phyloP scores from a whole-genome alignment of 208 protist species.

The Leishmania lainsoni region DNA sequence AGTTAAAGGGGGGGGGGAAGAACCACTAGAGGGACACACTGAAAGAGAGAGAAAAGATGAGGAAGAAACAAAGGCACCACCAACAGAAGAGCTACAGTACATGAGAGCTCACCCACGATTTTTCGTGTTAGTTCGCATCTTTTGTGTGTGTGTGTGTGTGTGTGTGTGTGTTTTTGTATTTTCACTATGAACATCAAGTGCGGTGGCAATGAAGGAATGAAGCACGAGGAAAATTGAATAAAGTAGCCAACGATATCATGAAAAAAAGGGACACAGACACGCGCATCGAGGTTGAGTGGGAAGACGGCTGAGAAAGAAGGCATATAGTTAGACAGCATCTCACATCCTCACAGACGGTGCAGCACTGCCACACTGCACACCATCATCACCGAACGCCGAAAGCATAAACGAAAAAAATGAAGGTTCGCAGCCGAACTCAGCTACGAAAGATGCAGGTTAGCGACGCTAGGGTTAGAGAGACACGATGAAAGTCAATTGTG shows the following conservation, averaged over 20 bases:
- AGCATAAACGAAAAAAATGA: neutral
- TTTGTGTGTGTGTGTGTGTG: conserved; percentile 6
- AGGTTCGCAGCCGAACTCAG: neutral
- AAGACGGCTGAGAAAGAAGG: too few relatives aligned
- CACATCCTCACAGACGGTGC: neutral
- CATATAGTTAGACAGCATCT: neutral
- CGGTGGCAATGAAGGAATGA: neutral
- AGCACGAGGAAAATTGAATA: neutral
- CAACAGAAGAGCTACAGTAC: neutral
- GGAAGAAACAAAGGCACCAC: neutral
- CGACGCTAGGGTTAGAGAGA: neutral
- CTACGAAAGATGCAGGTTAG: neutral
- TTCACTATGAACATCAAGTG: neutral
- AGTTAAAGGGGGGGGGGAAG: conserved; percentile 7
- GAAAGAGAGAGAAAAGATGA: neutral
- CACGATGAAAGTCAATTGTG: neutral
- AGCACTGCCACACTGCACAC: neutral
- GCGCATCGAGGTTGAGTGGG: neutral
- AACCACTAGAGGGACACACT: neutral
- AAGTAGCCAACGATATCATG: neutral
- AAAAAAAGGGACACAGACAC: neutral
- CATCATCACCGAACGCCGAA: neutral
- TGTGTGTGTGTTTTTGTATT: neutral
- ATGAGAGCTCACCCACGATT: neutral
- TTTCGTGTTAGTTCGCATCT: neutral